A percentile compares a stretch with the other conserved stretches of the same genome.
Evolutionary conservation across 192 early-diverging fungal species (phyloP).

Genomic region (Mortierella antarctica): DNA sequence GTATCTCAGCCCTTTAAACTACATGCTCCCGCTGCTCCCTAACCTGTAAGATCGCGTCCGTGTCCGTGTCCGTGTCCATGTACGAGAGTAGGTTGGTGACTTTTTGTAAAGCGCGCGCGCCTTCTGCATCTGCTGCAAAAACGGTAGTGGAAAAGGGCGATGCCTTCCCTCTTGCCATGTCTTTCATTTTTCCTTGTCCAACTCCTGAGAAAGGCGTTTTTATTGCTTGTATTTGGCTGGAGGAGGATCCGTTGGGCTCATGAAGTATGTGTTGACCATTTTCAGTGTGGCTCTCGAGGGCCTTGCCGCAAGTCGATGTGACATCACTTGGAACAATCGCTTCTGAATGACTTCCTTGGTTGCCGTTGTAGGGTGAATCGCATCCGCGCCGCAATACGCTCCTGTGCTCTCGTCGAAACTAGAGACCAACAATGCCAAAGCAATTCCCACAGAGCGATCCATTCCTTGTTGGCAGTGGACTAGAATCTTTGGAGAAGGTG

Average conservation of each 20-base stretch:
- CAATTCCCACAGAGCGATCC: slow-evolving; percentile 85
- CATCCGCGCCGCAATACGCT: slow-evolving; percentile 5
- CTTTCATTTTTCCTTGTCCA: too few relatives aligned
- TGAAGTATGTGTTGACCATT: slow-evolving; percentile 80
- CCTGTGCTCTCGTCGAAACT: slow-evolving; percentile 66
- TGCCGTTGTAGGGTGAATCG: slow-evolving; percentile 13
- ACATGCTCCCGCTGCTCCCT: too few relatives aligned
- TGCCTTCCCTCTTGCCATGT: too few relatives aligned
- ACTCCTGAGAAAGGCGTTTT: slow-evolving; percentile 10
- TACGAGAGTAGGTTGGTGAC: too few relatives aligned
- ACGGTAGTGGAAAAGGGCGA: too few relatives aligned
- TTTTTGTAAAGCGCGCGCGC: too few relatives aligned
- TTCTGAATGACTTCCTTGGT: slow-evolving; percentile 74
- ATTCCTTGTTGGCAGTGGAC: slow-evolving; percentile 86
- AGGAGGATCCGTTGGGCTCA: slow-evolving; percentile 58
- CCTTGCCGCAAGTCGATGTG: slow-evolving; percentile 70
- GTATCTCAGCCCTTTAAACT: too few relatives aligned
- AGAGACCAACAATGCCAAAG: slow-evolving; percentile 70
- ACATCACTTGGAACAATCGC: slow-evolving; percentile 73
- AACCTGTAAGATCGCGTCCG: too few relatives aligned
- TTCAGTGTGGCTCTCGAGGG: slow-evolving; percentile 83
- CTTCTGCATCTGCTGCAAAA: background rate
- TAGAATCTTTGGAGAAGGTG: slow-evolving; percentile 56
- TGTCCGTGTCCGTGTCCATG: too few relatives aligned
- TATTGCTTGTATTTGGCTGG: slow-evolving; percentile 37